Conservation (phyloP, 495 filamentous ascomycete species). For the Penicillium coprophilum region DNA sequence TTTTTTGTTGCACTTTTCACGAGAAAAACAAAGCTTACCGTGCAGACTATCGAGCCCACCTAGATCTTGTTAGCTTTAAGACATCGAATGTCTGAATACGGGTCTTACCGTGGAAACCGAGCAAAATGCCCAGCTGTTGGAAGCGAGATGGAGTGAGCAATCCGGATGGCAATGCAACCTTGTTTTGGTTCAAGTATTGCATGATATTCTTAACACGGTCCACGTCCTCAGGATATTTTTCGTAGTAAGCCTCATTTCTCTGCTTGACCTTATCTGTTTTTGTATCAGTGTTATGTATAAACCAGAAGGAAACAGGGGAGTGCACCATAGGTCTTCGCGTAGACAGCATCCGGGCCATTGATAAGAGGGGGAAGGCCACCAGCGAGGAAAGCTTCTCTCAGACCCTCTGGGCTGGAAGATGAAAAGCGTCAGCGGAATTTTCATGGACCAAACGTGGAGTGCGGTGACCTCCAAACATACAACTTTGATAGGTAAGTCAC, state of each 20-base stretch:
- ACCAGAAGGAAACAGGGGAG: background rate
- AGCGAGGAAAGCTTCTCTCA: slow-evolving; percentile 78
- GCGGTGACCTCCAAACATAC: slow-evolving; percentile 35
- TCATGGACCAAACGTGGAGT: slow-evolving; percentile 3
- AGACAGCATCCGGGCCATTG: slow-evolving; percentile 70
- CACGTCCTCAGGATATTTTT: slow-evolving; percentile 84
- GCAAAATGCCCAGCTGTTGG: slow-evolving; percentile 68
- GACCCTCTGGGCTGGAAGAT: slow-evolving; percentile 58
- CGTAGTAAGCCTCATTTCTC: slow-evolving; percentile 75
- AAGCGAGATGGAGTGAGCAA: slow-evolving; percentile 67
- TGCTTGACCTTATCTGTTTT: slow-evolving; percentile 55
- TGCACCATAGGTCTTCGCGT: slow-evolving; percentile 63
- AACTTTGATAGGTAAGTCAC: slow-evolving; percentile 79
- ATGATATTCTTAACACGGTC: slow-evolving; percentile 65
- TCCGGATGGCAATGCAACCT: slow-evolving; percentile 63
- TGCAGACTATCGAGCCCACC: slow-evolving; percentile 69
- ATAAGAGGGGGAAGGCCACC: slow-evolving; percentile 81
- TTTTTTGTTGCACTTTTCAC: background rate
- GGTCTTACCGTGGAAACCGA: slow-evolving; percentile 69
- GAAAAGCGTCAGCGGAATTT: background rate
- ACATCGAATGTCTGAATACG: background rate
- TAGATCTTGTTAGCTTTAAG: slow-evolving; percentile 25
- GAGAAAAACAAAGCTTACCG: slow-evolving; percentile 29
- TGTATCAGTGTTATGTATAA: slow-evolving; percentile 10
- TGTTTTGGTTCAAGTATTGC: slow-evolving; percentile 57